phyloP scores from a whole-genome alignment of 2,329 filamentous ascomycete genomes.

The Penicillium sp. region DNA sequence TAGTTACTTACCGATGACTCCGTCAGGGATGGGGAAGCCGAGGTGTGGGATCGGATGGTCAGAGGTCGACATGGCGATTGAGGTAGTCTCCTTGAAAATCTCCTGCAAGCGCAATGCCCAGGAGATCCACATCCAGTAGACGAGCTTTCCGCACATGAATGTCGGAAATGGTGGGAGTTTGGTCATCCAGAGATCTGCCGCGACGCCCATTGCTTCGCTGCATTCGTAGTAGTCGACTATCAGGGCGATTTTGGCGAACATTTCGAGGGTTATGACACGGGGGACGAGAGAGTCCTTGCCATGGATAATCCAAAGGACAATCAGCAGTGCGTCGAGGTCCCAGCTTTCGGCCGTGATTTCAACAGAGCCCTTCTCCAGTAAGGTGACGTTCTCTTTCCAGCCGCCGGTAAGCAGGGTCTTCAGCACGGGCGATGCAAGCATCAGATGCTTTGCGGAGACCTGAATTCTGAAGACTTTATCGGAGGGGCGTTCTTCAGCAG shows the following conservation, averaged over 20 bases:
- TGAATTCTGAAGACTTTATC: too few relatives aligned
- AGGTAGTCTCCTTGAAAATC: conserved; percentile 25
- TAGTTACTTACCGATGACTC: conserved; percentile 26
- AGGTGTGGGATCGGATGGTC: conserved; percentile 16
- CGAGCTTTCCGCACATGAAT: conserved; percentile 15
- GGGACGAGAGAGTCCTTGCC: conserved; percentile 24
- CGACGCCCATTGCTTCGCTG: too few relatives aligned
- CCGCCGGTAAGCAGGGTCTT: too few relatives aligned
- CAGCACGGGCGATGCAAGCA: too few relatives aligned
- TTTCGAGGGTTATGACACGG: conserved; percentile 22
- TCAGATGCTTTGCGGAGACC: too few relatives aligned
- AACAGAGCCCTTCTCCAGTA: too few relatives aligned
- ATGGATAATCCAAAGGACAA: conserved; percentile 30
- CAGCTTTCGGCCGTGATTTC: too few relatives aligned
- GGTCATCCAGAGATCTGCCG: conserved; percentile 16
- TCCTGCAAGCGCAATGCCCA: conserved; percentile 25
- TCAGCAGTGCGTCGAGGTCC: conserved; percentile 32
- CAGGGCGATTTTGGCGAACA: conserved; percentile 31
- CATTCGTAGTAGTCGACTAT: conserved; percentile 33
- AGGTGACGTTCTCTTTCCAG: too few relatives aligned
- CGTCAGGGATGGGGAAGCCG: conserved; percentile 28
- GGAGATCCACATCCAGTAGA: too few relatives aligned
- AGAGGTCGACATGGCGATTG: conserved; percentile 24
- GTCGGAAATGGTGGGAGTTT: conserved; percentile 13
- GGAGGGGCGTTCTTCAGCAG: too few relatives aligned